A percentile compares a stretch with the other conserved stretches of the same genome.
Evolutionary conservation across 2,329 filamentous ascomycete genomes (phyloP).

Genomic region (Aspergillus novofumigatus): DNA sequence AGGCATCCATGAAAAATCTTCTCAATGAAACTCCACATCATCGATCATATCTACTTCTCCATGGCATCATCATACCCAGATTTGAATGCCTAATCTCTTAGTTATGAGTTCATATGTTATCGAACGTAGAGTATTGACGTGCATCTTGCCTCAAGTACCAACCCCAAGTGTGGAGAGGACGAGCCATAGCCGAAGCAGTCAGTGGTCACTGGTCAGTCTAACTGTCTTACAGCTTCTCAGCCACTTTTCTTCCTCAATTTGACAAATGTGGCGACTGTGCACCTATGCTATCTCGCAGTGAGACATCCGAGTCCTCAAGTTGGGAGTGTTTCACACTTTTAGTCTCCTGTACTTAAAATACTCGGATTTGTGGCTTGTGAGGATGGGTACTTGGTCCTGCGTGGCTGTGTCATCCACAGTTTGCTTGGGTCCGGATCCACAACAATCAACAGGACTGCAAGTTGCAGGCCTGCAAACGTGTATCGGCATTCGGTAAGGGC

Average conservation of each 20-base stretch:
- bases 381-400: background rate
- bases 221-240: background rate
- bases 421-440: background rate
- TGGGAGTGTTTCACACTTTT: background rate
- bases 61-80: background rate
- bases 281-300: background rate
- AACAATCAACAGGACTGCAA: background rate
- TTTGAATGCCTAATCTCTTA: background rate
- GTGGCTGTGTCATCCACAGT: background rate
- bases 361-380: background rate
- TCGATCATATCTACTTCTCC: background rate
- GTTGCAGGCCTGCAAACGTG: too few relatives aligned
- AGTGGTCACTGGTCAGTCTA: too few relatives aligned
- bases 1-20: constrained; percentile 16
- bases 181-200: background rate
- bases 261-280: background rate
- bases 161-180: background rate
- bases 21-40: background rate
- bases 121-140: background rate
- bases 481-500: background rate
- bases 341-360: background rate
- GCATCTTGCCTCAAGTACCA: background rate
- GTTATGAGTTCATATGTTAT: background rate
- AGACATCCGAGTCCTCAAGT: background rate
- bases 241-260: background rate